These are phyloP conservation scores for Tieghemiomyces parasiticus DNA, from an alignment of 192 early-diverging fungal genomes.

Conservation along the genomic window DNA sequence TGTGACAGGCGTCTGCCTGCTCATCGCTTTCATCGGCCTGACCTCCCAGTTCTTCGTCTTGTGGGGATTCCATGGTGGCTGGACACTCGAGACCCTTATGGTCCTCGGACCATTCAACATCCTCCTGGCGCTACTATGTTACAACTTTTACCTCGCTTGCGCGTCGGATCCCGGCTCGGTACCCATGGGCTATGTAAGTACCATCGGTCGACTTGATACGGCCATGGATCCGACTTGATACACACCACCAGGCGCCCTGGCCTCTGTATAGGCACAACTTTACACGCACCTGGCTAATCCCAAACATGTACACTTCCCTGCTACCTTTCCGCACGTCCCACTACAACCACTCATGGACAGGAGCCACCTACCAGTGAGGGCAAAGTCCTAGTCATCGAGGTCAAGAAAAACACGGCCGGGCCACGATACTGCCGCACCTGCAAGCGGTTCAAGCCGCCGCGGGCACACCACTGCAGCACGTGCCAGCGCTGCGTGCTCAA, in stretches of 20 bases:
- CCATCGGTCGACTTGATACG: too few species aligned
- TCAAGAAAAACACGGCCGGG: conserved; percentile 45
- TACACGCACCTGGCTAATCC: too few species aligned
- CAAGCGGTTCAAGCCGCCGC: conserved; percentile 48
- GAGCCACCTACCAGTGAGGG: conserved; percentile 24
- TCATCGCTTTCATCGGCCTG: conserved; percentile 45
- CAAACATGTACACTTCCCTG: too few species aligned
- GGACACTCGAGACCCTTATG: conserved; percentile 20
- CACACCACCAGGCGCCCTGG: too few species aligned
- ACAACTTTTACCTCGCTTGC: conserved; percentile 76
- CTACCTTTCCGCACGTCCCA: too few species aligned
- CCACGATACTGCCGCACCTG: conserved; percentile 58
- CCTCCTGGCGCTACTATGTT: conserved; percentile 51
- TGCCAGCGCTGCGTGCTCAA: conserved; percentile 67
- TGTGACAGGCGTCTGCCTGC: conserved; percentile 35
- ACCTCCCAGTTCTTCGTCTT: conserved; percentile 46
- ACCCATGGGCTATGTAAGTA: conserved; percentile 36
- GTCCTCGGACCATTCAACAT: conserved; percentile 65
- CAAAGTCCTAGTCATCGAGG: conserved; percentile 33
- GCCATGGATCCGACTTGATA: too few species aligned
- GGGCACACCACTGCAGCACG: conserved; percentile 61
- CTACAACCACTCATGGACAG: conserved; percentile 11
- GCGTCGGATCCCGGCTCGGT: conserved; percentile 68
- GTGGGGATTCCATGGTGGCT: conserved; percentile 34
- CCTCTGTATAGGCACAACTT: too few species aligned